These are phyloP conservation scores for Tanacetum coccineum DNA, from an alignment of 129 eudicot species.

Conservation along the genomic window DNA sequence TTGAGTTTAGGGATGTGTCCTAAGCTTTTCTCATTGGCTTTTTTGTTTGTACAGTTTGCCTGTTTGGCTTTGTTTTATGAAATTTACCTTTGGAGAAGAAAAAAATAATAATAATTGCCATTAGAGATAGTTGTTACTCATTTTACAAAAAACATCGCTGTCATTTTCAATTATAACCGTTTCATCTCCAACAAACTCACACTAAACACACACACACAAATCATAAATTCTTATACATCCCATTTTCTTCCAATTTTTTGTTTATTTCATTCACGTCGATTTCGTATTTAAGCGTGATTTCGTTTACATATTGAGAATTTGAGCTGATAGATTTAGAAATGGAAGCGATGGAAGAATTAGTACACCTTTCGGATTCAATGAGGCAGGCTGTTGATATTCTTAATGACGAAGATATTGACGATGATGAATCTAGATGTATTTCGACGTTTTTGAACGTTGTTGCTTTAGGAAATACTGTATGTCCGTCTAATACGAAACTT, in stretches of 20 bases:
- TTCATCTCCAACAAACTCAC: too few relatives aligned
- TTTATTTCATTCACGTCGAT: not conserved
- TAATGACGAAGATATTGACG: conserved; percentile 87
- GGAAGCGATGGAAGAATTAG: conserved; percentile 91
- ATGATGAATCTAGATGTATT: conserved; percentile 46
- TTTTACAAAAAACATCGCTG: too few relatives aligned
- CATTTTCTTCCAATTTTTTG: not conserved
- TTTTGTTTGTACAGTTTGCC: too few relatives aligned
- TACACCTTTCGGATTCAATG: conserved; percentile 83
- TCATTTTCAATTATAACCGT: too few relatives aligned
- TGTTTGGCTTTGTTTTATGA: too few relatives aligned
- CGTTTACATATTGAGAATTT: not conserved
- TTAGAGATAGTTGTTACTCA: too few relatives aligned
- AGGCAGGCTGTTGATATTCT: conserved; percentile 85
- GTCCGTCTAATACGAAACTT: conserved; percentile 25
- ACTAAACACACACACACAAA: too few relatives aligned
- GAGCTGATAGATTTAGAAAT: conserved; percentile 29
- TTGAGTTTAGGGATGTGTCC: too few relatives aligned
- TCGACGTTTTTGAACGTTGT: conserved; percentile 86
- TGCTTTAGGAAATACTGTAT: conserved; percentile 85
- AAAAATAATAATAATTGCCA: conserved; percentile 3
- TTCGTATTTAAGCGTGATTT: too few relatives aligned
- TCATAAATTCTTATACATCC: not conserved
- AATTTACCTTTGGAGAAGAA: too few relatives aligned
- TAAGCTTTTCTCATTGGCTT: too few relatives aligned